Conservation (phyloP, 2,329 filamentous ascomycete genomes). For the Venturia aucupariae region DNA sequence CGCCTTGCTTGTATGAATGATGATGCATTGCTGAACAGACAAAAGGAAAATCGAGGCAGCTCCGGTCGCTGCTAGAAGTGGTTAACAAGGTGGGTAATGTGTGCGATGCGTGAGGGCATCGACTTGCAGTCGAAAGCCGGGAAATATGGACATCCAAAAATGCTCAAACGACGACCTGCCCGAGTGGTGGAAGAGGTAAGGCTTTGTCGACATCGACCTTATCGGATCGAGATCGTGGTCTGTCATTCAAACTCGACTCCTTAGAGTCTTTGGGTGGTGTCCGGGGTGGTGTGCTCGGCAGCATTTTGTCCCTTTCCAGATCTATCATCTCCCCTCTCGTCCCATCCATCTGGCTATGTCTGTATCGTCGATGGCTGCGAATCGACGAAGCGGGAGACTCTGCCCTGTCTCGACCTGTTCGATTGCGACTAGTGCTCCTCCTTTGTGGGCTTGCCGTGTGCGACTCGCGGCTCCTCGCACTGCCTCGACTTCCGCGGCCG, state of each 20-base stretch:
- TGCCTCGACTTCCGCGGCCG: slow-evolving; percentile 33
- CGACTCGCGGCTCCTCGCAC: not conserved
- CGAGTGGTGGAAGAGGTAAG: not conserved
- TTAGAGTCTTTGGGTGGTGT: slow-evolving; percentile 5
- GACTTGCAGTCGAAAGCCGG: not conserved
- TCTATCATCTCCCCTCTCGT: not conserved
- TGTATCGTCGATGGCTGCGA: slow-evolving; percentile 2
- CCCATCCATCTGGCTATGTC: slow-evolving; percentile 4
- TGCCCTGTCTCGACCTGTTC: not conserved
- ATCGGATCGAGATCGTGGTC: slow-evolving; percentile 2
- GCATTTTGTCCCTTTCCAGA: slow-evolving; percentile 4
- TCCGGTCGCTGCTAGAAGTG: not conserved
- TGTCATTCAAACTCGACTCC: not conserved
- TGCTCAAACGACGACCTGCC: not conserved
- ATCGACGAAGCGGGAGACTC: not conserved
- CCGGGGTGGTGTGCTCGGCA: slow-evolving; percentile 3
- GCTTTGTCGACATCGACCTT: slow-evolving; percentile 1
- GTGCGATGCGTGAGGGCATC: not conserved
- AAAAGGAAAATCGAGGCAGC: not conserved
- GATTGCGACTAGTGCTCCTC: not conserved
- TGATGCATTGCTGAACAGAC: not conserved
- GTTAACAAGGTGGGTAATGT: not conserved
- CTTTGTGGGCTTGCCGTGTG: not conserved
- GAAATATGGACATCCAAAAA: not conserved
- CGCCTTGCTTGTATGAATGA: not conserved